Conservation (phyloP, 306 rosid species). For the Medicago arabica region DNA sequence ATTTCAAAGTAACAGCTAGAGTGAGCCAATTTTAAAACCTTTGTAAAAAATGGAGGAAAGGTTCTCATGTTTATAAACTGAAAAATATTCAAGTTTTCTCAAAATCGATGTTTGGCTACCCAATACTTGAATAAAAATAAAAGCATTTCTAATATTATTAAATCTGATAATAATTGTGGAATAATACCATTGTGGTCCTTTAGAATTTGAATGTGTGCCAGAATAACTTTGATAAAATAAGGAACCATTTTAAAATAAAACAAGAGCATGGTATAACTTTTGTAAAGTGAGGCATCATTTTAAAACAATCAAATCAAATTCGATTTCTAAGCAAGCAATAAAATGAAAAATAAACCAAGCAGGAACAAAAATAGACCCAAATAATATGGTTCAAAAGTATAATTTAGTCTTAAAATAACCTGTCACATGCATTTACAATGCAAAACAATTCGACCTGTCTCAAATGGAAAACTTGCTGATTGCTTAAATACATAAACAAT, state of each 20-base stretch:
- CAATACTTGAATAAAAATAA: too few relatives aligned
- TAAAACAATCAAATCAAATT: neutral
- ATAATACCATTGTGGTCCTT: too few relatives aligned
- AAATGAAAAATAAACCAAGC: too few relatives aligned
- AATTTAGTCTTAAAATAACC: constrained; percentile 1
- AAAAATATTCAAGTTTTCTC: neutral
- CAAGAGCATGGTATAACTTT: neutral
- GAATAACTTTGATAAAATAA: neutral
- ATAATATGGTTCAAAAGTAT: neutral
- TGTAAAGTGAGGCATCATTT: neutral
- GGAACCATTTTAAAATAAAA: neutral
- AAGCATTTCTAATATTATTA: too few relatives aligned
- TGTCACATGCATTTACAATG: constrained; percentile 49
- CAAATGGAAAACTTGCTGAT: constrained; percentile 35
- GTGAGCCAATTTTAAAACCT: neutral
- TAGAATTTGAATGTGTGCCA: too few relatives aligned
- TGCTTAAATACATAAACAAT: constrained; percentile 40
- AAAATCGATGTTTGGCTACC: neutral
- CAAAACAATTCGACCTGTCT: constrained; percentile 31
- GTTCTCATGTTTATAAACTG: neutral
- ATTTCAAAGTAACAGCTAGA: too few relatives aligned
- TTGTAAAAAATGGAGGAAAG: neutral
- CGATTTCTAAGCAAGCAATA: neutral
- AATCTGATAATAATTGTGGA: too few relatives aligned
- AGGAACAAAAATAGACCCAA: neutral